Conservation (phyloP, 495 filamentous ascomycete species). For the Xylaria venustula region DNA sequence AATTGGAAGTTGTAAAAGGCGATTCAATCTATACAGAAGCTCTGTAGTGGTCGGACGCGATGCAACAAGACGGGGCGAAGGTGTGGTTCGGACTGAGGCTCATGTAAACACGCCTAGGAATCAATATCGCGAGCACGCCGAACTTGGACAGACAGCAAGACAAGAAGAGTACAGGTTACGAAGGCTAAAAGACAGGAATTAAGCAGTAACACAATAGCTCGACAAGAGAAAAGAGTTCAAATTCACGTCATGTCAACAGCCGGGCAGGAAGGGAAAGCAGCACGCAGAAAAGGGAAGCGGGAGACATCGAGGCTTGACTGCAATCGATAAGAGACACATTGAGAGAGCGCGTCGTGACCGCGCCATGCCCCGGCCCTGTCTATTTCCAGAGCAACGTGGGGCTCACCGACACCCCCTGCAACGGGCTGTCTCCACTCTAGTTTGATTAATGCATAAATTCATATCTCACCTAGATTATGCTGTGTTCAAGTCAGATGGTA, state of each 20-base stretch:
- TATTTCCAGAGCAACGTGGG: constrained; percentile 19
- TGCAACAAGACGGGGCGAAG: constrained; percentile 12
- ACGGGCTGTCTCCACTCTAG: not conserved
- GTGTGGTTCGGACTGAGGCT: not conserved
- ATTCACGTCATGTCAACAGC: not conserved
- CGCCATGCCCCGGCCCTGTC: not conserved
- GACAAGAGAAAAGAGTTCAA: no score
- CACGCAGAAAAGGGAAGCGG: constrained; percentile 1
- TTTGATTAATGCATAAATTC: no score
- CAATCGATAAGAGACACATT: constrained; percentile 9
- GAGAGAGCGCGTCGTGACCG: constrained; percentile 8
- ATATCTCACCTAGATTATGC: no score
- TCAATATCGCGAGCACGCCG: not conserved
- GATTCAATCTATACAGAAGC: not conserved
- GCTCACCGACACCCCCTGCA: not conserved
- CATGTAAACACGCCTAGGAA: constrained; percentile 17
- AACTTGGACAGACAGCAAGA: not conserved
- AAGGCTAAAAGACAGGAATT: not conserved
- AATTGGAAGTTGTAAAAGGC: not conserved
- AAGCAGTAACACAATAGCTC: not conserved
- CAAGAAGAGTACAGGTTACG: not conserved
- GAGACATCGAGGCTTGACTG: not conserved
- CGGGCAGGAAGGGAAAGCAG: not conserved
- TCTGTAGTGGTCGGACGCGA: not conserved
- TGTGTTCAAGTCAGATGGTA: no score